A percentile compares a stretch with the other conserved stretches of the same genome.
phyloP scores from a whole-genome alignment of 805 yeast genomes.

The Wickerhamiella azyma region DNA sequence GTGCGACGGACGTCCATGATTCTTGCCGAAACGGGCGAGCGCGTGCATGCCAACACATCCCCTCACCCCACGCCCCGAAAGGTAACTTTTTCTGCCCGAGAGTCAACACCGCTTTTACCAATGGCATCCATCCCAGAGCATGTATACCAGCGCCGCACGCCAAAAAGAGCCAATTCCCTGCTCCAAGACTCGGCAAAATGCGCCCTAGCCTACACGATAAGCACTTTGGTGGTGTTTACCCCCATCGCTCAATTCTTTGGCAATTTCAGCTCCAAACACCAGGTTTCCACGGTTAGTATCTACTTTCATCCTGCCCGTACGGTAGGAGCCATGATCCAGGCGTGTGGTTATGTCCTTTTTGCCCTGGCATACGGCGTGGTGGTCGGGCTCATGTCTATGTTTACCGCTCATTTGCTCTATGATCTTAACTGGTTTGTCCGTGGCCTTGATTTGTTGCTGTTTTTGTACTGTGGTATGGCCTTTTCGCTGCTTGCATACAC shows the following conservation, averaged over 20 bases:
- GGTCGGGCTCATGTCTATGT: conserved; percentile 40
- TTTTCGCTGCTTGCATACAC: conserved; percentile 54
- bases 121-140: background rate
- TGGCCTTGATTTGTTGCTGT: conserved; percentile 41
- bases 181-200: conserved; percentile 38
- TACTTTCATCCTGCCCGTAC: conserved; percentile 76
- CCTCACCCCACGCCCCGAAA: background rate
- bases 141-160: background rate
- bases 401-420: conserved; percentile 35
- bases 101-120: conserved; percentile 2
- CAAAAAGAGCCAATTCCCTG: background rate
- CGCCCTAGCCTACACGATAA: conserved; percentile 58
- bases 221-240: conserved; percentile 59
- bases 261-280: conserved; percentile 58
- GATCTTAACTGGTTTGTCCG: conserved; percentile 34
- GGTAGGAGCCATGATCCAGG: conserved; percentile 68
- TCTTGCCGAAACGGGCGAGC: conserved; percentile 34
- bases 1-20: conserved; percentile 26
- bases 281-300: conserved; percentile 69
- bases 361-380: conserved; percentile 41
- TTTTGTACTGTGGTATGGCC: conserved; percentile 36
- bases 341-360: conserved; percentile 44
- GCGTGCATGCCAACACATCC: conserved; percentile 7
- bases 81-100: conserved; percentile 3
- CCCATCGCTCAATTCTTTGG: conserved; percentile 39